Evolutionary conservation across 129 eudicot species (phyloP), one percentile per base, ranked within the genome.

Genomic region (Lactuca saligna): DNA sequence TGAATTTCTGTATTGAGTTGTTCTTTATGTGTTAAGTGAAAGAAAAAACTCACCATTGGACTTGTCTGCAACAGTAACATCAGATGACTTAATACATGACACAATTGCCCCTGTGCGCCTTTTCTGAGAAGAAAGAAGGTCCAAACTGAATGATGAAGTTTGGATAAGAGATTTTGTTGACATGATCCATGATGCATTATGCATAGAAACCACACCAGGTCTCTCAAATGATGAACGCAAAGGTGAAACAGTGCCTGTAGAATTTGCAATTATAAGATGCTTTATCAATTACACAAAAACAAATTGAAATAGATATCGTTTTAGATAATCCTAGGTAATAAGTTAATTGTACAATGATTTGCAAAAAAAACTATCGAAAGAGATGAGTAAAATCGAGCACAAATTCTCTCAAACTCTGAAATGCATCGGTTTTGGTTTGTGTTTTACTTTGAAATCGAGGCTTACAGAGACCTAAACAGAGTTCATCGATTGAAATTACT

Each of bases 21-120:
- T 6, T 7, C 6, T 42, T 42, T 42, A 2, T 17, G 57, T 34
- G 42, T 56, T 15, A 49, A 33, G 9, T 11, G 33, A 65, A 29
- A 61, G 34, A 39, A 51, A 60, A 35, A 37, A 54, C 88, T 78
- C 72, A 91, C 97, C 94, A 54, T 78, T 80, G 41, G 91, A 68
- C 60, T 82, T 81, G 29, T 83, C 80, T 16, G 75, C 65, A 41
- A 80, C 75, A 60, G 87, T 76, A 75, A 79, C 66, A 25, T 80
- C 88, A 80, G 94, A 81, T 54, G 84, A 74, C 78, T 91, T 91
- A 16, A 68, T 68, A 79, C 89, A 82, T 55, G 96, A 56, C 20
- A 84, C 86, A 44, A 68, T 42, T 48, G 82, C 48, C 56, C 83
- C 56, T 69, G 57, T 78, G 11, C 65, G 64, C 78, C 75, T 85